Base-by-base conservation (phyloP, 176 grass and related monocot species). In the Musa itinerans region DNA sequence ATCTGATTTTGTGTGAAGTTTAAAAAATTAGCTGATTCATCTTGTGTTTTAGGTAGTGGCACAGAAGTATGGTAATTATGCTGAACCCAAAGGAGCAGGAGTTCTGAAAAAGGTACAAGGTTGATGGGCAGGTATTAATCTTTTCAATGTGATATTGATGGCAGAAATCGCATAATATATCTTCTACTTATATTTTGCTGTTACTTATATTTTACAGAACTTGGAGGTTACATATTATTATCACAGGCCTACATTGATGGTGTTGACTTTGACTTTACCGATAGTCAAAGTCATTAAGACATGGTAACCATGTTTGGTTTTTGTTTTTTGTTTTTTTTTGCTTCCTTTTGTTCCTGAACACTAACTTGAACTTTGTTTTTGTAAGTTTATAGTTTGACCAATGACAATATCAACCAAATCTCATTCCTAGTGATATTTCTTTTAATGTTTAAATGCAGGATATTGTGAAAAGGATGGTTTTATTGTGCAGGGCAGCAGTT, bases 261-360 rank as follows among this genome's bases (percentile, higher is more conserved):
- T 73, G 95, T 98, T 78, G 95, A 98, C 89, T 98, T 91, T 81
- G 88, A 94, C 77, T 98, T 93, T 76, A 76, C 94, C 16, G 90
- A 98, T 70, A 89, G 85, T 69, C 84, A 24, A 24, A 24, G 24
- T 24, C 24, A 24, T 24, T 24, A 24, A 24, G 0, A 24, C 24
- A 24, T 24, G 24, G 24, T 24, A 24, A 24, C 24, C 24, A 24
- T 24, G 24, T 24, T 24, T 24, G 24, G n/a, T n/a, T n/a, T n/a
- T n/a, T n/a, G n/a, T n/a, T n/a, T n/a, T n/a, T n/a, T n/a, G n/a
- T n/a, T n/a, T 24, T 24, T 24, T 0, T 24, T 24, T 88, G 9
- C 14, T 52, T 58, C 19, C 53, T 52, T 61, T 61, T 78, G 34
- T 6, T 11, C 2, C 59, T 24, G 29, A 34, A 34, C 29, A 34